phyloP scores from a whole-genome alignment of 208 protist genomes.

The Vickermania ingenoplastis region DNA sequence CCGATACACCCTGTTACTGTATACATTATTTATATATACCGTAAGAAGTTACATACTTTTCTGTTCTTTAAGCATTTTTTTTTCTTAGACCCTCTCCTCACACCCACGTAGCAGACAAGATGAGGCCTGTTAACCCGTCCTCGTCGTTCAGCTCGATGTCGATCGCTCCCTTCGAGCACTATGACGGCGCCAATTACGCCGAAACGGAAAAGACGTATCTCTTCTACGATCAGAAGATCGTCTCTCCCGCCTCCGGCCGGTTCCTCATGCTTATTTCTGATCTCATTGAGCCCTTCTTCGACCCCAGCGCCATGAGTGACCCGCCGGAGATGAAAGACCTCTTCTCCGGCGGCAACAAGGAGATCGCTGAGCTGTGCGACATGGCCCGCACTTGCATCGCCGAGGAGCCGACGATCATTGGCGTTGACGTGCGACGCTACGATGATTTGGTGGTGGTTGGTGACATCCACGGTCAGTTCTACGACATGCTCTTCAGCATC shows the following conservation, averaged over 20 bases:
- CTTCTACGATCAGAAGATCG: slow-evolving; percentile 40
- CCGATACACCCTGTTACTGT: too few species aligned
- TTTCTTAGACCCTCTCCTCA: too few species aligned
- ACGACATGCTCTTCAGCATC: slow-evolving; percentile 57
- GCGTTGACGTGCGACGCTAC: slow-evolving; percentile 23
- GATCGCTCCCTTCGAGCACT: not conserved
- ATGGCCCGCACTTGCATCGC: slow-evolving; percentile 31
- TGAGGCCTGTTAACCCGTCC: not conserved
- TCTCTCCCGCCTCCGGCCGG: slow-evolving; percentile 27
- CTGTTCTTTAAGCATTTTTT: too few species aligned
- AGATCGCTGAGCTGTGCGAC: slow-evolving; percentile 41
- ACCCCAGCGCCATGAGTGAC: slow-evolving; percentile 16
- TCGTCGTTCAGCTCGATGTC: not conserved
- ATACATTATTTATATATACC: too few species aligned
- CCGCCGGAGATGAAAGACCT: slow-evolving; percentile 48
- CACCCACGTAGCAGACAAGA: too few species aligned
- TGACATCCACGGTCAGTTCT: slow-evolving; percentile 85
- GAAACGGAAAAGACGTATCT: slow-evolving; percentile 21
- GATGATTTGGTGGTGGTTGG: slow-evolving; percentile 72
- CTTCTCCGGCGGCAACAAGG: slow-evolving; percentile 31
- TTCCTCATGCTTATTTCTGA: slow-evolving; percentile 58
- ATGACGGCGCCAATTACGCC: not conserved
- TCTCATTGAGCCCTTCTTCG: slow-evolving; percentile 42
- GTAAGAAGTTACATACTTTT: too few species aligned
- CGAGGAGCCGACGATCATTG: slow-evolving; percentile 39